Conservation (phyloP, 805 yeast species). For the Isabelozyma rhagii region DNA sequence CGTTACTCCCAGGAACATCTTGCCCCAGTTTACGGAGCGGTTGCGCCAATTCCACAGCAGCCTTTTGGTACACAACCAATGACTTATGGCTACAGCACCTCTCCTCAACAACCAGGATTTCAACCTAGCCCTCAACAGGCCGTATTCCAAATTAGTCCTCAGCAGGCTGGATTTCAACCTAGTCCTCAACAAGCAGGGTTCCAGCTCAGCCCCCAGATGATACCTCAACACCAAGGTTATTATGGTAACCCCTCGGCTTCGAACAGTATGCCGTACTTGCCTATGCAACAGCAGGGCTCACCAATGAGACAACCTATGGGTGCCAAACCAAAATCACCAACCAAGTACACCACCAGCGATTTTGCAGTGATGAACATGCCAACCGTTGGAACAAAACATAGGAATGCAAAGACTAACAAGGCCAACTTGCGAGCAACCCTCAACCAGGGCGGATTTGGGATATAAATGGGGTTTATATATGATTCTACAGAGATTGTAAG, state of each 20-base stretch:
- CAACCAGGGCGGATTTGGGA: conserved; percentile 66
- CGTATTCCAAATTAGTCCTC: conserved; percentile 4
- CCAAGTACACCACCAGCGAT: conserved; percentile 35
- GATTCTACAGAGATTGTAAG: no score
- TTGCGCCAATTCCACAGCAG: conserved; percentile 1
- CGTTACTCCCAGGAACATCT: background rate
- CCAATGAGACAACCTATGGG: background rate
- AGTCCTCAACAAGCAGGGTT: background rate
- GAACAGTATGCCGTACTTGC: background rate
- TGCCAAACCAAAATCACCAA: background rate
- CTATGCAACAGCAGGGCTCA: background rate
- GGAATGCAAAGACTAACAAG: conserved; percentile 46
- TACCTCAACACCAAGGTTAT: background rate
- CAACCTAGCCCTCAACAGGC: background rate
- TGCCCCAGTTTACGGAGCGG: background rate
- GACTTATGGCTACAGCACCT: conserved; percentile 2
- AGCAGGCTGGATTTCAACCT: background rate
- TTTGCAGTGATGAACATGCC: conserved; percentile 49
- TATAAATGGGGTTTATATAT: conserved; percentile 24
- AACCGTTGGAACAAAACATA: conserved; percentile 28
- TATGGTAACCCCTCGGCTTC: background rate
- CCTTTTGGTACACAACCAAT: background rate
- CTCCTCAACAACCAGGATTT: conserved; percentile 11
- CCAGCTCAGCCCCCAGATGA: background rate
- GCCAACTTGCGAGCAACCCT: conserved; percentile 62